phyloP scores from a whole-genome alignment of 2,329 filamentous ascomycete species.

The Chrysosporium keratinophilum region DNA sequence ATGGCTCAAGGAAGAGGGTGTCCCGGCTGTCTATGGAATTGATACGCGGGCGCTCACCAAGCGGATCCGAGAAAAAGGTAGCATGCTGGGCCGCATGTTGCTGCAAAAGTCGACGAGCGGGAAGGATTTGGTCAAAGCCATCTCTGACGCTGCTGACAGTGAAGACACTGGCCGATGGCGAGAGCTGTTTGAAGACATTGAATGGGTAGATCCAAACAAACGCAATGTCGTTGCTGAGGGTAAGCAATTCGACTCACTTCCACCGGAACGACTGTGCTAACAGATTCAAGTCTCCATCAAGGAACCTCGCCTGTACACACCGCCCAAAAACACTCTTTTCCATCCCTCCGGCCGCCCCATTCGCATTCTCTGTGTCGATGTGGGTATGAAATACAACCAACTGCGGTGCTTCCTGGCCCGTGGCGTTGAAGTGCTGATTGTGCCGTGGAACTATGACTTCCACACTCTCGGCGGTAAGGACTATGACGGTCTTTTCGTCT shows the following conservation, averaged over 20 bases:
- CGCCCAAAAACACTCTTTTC: slow-evolving; percentile 55
- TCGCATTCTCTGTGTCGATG: slow-evolving; percentile 85
- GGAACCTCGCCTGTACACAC: slow-evolving; percentile 74
- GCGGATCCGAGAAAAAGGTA: slow-evolving; percentile 84
- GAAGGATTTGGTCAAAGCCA: slow-evolving; percentile 17
- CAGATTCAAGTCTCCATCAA: slow-evolving; percentile 67
- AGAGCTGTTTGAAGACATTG: slow-evolving; percentile 61
- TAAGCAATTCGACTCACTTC: slow-evolving; percentile 41
- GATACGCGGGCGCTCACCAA: slow-evolving; percentile 92
- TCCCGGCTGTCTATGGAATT: slow-evolving; percentile 89
- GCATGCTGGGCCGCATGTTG: slow-evolving; percentile 87
- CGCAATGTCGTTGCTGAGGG: slow-evolving; percentile 91
- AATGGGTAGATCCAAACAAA: slow-evolving; percentile 85
- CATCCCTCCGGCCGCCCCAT: slow-evolving; percentile 81
- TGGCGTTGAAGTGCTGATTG: slow-evolving; percentile 86
- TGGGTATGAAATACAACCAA: slow-evolving; percentile 98
- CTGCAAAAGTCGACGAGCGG: slow-evolving; percentile 49
- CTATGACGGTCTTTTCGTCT: slow-evolving; percentile 95
- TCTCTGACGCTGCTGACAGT: slow-evolving; percentile 34
- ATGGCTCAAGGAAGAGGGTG: slow-evolving; percentile 92
- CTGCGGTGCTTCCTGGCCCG: slow-evolving; percentile 82
- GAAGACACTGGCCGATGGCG: slow-evolving; percentile 38
- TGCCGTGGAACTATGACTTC: slow-evolving; percentile 94
- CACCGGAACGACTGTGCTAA: not conserved
- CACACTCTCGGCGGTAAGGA: slow-evolving; percentile 62